Evolutionary conservation across 2,329 filamentous ascomycete species (phyloP), one percentile per base, ranked within the genome.

Genomic region (Cercospora brassicicola): DNA sequence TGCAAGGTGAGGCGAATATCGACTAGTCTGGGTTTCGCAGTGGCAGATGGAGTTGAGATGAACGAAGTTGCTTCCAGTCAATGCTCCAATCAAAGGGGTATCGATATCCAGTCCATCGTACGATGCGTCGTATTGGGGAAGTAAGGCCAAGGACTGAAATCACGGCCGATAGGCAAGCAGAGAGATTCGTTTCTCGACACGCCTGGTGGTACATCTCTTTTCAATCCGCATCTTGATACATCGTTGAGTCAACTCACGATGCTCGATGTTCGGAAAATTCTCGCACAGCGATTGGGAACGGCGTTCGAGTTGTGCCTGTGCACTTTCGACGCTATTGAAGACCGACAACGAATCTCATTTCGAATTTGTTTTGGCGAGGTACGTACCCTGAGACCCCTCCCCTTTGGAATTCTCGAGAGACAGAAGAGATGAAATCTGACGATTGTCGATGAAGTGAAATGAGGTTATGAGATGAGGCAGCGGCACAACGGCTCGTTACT

Each of bases 381-480:
- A 63, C 61, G 61, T 63, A 63, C 45, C 39, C 28, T 63, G 61
- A 63, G 42, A 55, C 45, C 59, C 61, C 42, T 36, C 61, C 42
- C 61, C 42, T 55, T 48, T 33, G 13, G 23, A 15, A 36, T 4
- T 36, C n/a, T 36, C 18, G 55, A 59, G 28, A 15, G 28, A 59
- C 55, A 31, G 28, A 33, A 30, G 55, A 36, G 31, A 59, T 31
- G 28, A 59, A 36, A 36, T 11, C 55, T 20, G 31, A 36, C 55
- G 31, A 59, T 36, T 9, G 30, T 28, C 26, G 48, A n/a, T 55
- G 48, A 26, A 26, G 48, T 20, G 48, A 55, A 55, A 55, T 28
- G 48, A 51, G 23, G 11, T 51, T 13, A 2, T 23, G 45, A 28
- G 23, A 28, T 55, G 48, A 28, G 15, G 48, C 13, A 55, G 26